Evolutionary conservation across 139 green algal species (phyloP).

Genomic region (Ettlia oleoabundans): DNA sequence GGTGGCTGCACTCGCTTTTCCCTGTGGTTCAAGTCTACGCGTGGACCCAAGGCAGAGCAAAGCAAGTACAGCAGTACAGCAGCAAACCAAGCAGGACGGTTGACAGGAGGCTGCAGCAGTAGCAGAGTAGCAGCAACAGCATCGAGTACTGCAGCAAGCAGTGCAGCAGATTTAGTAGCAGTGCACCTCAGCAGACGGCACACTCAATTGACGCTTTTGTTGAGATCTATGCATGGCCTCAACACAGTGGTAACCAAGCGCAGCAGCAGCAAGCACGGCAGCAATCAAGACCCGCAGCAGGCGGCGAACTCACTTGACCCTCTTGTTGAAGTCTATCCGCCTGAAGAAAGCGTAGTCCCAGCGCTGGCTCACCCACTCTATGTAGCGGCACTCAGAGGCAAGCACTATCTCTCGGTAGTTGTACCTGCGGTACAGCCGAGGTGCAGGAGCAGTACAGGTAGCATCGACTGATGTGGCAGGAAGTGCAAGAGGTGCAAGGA

Average conservation of each 20-base stretch:
- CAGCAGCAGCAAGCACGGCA: neutral
- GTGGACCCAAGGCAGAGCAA: too few species aligned
- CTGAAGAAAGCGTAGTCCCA: slow-evolving; percentile 46
- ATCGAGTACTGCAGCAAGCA: too few species aligned
- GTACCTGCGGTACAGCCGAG: slow-evolving; percentile 21
- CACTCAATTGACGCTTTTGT: too few species aligned
- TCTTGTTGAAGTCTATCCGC: slow-evolving; percentile 38
- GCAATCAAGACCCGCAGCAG: neutral
- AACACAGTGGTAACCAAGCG: neutral
- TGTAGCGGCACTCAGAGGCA: slow-evolving; percentile 39
- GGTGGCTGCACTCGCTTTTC: too few species aligned
- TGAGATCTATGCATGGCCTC: too few species aligned
- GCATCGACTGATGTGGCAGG: neutral
- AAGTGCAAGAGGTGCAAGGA: neutral
- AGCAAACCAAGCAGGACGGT: too few species aligned
- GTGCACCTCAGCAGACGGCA: too few species aligned
- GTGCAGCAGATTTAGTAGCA: too few species aligned
- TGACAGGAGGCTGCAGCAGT: too few species aligned
- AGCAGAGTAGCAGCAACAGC: too few species aligned
- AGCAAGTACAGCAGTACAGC: too few species aligned
- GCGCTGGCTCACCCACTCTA: slow-evolving; percentile 49
- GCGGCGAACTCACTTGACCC: slow-evolving; percentile 6
- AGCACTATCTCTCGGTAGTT: slow-evolving; percentile 58
- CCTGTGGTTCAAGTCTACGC: too few species aligned
- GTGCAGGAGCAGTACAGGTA: slow-evolving; percentile 21